Evolutionary conservation across 1,284 basidiomycete genomes (phyloP).

Genomic region (Cryptococcus floricola): DNA sequence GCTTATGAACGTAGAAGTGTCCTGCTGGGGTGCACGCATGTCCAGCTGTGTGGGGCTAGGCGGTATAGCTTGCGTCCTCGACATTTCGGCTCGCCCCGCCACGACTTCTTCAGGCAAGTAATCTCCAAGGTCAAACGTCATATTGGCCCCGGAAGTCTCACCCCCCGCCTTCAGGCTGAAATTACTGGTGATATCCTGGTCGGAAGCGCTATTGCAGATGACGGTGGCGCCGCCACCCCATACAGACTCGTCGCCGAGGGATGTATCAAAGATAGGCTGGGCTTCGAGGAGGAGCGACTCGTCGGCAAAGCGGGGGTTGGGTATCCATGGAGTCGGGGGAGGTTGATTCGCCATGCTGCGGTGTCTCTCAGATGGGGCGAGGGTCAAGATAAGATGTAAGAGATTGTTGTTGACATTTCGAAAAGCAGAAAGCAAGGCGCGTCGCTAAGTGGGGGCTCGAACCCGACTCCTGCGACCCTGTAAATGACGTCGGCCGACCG

Average conservation of each 20-base stretch:
- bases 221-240: slow-evolving; percentile 1
- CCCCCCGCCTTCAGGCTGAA: neutral
- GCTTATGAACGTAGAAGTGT: no score
- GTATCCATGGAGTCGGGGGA: slow-evolving; percentile 16
- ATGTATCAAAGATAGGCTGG: slow-evolving; percentile 16
- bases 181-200: neutral
- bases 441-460: no score
- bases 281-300: slow-evolving; percentile 14
- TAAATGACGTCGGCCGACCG: no score
- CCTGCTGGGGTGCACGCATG: no score
- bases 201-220: neutral
- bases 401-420: no score
- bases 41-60: no score
- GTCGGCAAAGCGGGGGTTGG: slow-evolving; percentile 9
- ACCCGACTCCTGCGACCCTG: no score
- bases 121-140: slow-evolving; percentile 11
- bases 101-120: slow-evolving; percentile 11
- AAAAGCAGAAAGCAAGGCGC: no score
- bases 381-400: no score
- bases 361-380: neutral
- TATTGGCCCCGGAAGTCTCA: neutral
- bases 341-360: neutral
- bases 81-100: no score
- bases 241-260: slow-evolving; percentile 6
- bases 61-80: no score